phyloP scores from a whole-genome alignment of 1,139 yeast genomes.

The Waltiozyma sp. region DNA sequence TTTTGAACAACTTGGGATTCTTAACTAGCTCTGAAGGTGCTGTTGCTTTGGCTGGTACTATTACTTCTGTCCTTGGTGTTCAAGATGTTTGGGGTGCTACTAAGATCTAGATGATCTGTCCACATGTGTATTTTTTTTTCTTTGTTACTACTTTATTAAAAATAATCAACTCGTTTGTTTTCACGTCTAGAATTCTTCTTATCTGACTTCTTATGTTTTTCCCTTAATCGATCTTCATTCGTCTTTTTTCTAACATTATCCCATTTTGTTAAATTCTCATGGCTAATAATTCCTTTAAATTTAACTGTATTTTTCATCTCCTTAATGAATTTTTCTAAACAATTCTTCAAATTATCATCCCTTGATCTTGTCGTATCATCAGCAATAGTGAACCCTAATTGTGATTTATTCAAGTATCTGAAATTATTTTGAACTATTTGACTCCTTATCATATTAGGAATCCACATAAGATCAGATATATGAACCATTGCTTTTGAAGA shows the following conservation, averaged over 20 bases:
- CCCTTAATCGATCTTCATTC: conserved; percentile 37
- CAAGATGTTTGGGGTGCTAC: conserved; percentile 43
- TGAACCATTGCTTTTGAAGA: conserved; percentile 69
- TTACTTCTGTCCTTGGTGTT: conserved; percentile 72
- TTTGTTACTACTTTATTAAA: too few species aligned
- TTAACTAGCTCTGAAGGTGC: conserved; percentile 67
- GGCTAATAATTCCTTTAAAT: conserved; percentile 40
- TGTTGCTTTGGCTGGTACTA: conserved; percentile 75
- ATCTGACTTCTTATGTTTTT: conserved; percentile 42
- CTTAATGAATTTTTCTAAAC: conserved; percentile 45
- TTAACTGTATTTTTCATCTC: conserved; percentile 39
- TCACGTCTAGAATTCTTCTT: conserved; percentile 36
- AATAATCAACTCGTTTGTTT: background rate
- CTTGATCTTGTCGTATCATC: conserved; percentile 53
- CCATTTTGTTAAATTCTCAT: conserved; percentile 47
- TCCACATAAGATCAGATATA: conserved; percentile 63
- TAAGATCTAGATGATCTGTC: conserved; percentile 9
- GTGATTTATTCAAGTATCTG: conserved; percentile 48
- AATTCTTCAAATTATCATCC: conserved; percentile 44
- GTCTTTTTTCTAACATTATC: conserved; percentile 31
- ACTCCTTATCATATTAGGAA: conserved; percentile 41
- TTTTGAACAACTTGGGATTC: conserved; percentile 54
- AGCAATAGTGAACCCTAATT: conserved; percentile 42
- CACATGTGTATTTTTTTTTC: too few species aligned
- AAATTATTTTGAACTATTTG: conserved; percentile 32